These are phyloP conservation scores for Phyllosticta citriasiana DNA, from an alignment of 2,329 filamentous ascomycete species.

Conservation along the genomic window DNA sequence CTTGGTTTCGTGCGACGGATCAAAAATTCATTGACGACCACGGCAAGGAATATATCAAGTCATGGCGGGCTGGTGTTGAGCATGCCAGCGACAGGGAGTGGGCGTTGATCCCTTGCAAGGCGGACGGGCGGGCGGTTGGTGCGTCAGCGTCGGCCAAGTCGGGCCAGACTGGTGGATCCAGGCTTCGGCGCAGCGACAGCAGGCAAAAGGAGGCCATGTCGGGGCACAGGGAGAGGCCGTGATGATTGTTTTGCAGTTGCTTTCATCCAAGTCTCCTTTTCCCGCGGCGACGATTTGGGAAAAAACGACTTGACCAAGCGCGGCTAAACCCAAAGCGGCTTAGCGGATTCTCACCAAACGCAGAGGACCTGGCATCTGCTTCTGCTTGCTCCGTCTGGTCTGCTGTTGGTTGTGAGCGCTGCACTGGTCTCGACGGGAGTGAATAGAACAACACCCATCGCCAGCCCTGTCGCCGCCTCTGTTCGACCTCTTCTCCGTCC, in stretches of 20 bases:
- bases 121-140: not conserved
- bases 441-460: constrained; percentile 6
- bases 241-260: not conserved
- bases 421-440: not conserved
- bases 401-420: not conserved
- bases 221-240: not conserved
- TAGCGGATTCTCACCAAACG: not conserved
- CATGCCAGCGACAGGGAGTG: not conserved
- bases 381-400: not conserved
- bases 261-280: constrained; percentile 1
- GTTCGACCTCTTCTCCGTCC: not conserved
- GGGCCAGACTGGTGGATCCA: not conserved
- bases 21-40: not conserved
- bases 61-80: not conserved
- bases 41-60: no score
- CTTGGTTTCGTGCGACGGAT: not conserved
- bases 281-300: constrained; percentile 6
- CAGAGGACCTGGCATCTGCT: not conserved
- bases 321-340: not conserved
- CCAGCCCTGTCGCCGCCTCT: not conserved
- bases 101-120: constrained; percentile 3
- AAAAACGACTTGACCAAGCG: not conserved
- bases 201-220: not conserved
- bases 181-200: not conserved
- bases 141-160: constrained; percentile 1